These are phyloP conservation scores for Funneliformis geosporum DNA, from an alignment of 192 early-diverging fungal species.

Conservation along the genomic window DNA sequence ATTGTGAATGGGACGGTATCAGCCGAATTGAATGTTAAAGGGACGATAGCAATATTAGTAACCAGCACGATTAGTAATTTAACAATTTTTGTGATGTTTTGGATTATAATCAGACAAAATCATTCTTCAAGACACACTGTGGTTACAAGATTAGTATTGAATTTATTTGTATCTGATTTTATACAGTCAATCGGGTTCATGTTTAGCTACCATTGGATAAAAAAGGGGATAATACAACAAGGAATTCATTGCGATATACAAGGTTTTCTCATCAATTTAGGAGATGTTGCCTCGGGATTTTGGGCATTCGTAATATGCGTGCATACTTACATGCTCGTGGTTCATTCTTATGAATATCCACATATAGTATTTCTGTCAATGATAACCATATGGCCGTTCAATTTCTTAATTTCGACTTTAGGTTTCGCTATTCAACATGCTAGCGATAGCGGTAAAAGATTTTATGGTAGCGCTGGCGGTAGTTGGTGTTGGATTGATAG, in stretches of 20 bases:
- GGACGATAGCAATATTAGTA: slow-evolving; percentile 1
- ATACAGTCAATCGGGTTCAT: slow-evolving; percentile 29
- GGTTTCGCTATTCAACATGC: slow-evolving; percentile 3
- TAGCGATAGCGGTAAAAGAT: neutral
- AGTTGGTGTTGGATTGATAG: slow-evolving; percentile 30
- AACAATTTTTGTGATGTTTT: neutral
- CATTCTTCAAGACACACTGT: neutral
- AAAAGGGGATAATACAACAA: neutral
- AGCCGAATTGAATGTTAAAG: neutral
- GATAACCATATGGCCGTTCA: slow-evolving; percentile 11
- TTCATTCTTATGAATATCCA: slow-evolving; percentile 18
- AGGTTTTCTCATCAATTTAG: slow-evolving; percentile 26
- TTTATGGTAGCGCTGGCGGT: slow-evolving; percentile 21
- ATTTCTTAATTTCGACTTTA: neutral
- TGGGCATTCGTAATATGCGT: slow-evolving; percentile 27
- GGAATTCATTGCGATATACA: slow-evolving; percentile 10
- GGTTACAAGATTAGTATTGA: slow-evolving; percentile 6
- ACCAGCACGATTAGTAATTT: slow-evolving; percentile 32
- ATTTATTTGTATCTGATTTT: slow-evolving; percentile 14
- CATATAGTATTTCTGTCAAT: neutral
- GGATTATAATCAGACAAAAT: neutral
- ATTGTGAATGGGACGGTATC: no score
- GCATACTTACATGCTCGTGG: slow-evolving; percentile 21
- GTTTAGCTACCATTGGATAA: slow-evolving; percentile 15
- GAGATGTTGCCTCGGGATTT: slow-evolving; percentile 22